Conservation (phyloP, 1,139 yeast species). For the Meyerozyma sp. region DNA sequence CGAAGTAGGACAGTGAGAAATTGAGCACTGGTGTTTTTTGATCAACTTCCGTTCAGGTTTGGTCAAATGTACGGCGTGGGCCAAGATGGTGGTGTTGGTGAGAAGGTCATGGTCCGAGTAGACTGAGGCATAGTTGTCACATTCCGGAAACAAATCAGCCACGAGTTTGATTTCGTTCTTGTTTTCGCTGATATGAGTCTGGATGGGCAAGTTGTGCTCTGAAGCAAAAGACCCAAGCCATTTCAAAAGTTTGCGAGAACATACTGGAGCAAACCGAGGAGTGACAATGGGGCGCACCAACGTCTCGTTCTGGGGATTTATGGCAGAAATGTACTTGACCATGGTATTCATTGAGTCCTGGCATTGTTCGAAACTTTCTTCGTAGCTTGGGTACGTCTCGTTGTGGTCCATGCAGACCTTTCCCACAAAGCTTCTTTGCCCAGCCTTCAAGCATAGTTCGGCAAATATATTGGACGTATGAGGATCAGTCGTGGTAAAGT, state of each 20-base stretch:
- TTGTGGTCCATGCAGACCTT: slow-evolving; percentile 83
- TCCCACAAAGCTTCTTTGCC: slow-evolving; percentile 89
- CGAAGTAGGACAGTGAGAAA: slow-evolving; percentile 92
- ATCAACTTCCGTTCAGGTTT: slow-evolving; percentile 60
- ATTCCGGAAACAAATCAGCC: slow-evolving; percentile 65
- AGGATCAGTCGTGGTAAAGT: slow-evolving; percentile 83
- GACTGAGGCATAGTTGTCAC: slow-evolving; percentile 66
- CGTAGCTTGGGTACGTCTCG: slow-evolving; percentile 62
- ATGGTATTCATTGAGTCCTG: slow-evolving; percentile 53
- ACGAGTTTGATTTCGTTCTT: slow-evolving; percentile 72
- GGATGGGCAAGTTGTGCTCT: slow-evolving; percentile 56
- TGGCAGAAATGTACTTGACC: slow-evolving; percentile 46
- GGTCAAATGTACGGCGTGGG: slow-evolving; percentile 80
- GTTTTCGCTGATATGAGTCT: slow-evolving; percentile 88
- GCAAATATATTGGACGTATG: slow-evolving; percentile 74
- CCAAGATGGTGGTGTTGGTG: slow-evolving; percentile 65
- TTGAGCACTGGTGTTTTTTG: slow-evolving; percentile 53
- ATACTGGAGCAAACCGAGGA: slow-evolving; percentile 92
- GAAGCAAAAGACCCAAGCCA: slow-evolving; percentile 60
- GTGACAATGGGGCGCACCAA: slow-evolving; percentile 74
- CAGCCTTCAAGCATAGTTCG: slow-evolving; percentile 55
- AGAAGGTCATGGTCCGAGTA: slow-evolving; percentile 63
- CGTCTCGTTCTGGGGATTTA: slow-evolving; percentile 46
- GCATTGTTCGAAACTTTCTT: slow-evolving; percentile 58
- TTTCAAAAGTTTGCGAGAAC: slow-evolving; percentile 56